Evolutionary conservation across 768 basidiomycete species (phyloP).

Genomic region (Paxillus involutus): DNA sequence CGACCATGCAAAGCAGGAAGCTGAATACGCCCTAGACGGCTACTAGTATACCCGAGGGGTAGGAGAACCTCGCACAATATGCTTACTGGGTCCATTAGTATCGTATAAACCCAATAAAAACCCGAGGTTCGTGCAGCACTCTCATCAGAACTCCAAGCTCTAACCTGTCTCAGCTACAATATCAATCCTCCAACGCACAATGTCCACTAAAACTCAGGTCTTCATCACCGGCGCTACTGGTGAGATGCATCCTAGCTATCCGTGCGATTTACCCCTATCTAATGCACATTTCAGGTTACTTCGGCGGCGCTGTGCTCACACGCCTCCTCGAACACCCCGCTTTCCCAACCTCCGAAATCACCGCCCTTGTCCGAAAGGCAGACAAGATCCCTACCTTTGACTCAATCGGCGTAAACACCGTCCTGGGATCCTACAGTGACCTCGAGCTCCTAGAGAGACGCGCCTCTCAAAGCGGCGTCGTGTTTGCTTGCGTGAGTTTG

Average conservation of each 20-base stretch:
- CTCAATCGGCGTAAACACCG: conserved; percentile 25
- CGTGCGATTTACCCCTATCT: neutral
- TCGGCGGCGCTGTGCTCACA: conserved; percentile 34
- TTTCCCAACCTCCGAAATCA: conserved; percentile 22
- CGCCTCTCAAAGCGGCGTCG: conserved; percentile 43
- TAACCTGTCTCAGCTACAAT: too few relatives aligned
- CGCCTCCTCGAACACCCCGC: conserved; percentile 29
- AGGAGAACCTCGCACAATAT: too few relatives aligned
- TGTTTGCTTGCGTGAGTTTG: conserved; percentile 38
- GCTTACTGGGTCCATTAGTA: too few relatives aligned
- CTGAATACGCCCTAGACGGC: conserved; percentile 57
- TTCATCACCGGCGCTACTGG: conserved; percentile 50
- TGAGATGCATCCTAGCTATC: conserved; percentile 4
- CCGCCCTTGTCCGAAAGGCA: conserved; percentile 32
- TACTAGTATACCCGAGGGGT: too few relatives aligned
- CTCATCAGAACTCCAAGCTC: too few relatives aligned
- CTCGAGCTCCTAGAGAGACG: conserved; percentile 40
- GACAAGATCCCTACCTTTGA: conserved; percentile 19
- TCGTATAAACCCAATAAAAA: too few relatives aligned
- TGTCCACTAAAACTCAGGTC: conserved; percentile 34
- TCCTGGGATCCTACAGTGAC: conserved; percentile 48
- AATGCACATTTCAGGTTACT: conserved; percentile 25
- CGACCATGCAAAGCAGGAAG: conserved; percentile 78
- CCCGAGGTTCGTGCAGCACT: too few relatives aligned
- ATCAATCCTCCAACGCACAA: neutral